Evolutionary conservation across 2,329 filamentous ascomycete species (phyloP), one percentile per base, ranked within the genome.

Genomic region (Clarireedia homoeocarpa): DNA sequence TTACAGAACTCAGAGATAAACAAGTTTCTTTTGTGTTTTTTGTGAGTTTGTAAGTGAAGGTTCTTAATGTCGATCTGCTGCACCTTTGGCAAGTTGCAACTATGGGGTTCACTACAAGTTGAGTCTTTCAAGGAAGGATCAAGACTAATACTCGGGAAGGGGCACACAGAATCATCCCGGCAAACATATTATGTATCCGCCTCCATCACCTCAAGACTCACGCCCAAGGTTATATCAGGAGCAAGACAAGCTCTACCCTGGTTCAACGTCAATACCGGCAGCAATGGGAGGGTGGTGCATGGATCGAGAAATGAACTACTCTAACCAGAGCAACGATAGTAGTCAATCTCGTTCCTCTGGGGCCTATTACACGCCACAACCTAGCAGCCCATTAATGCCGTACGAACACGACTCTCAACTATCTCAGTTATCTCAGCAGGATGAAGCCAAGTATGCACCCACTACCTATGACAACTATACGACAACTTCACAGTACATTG

Each of bases 251-350:
- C 27, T 51, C 15, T 44, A 20, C 15, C 20, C 53, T 12, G 17
- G 30, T 24, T 24, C 23, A 50, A 45, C 39, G 20, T 12, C 27
- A 34, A 20, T 12, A 12, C 12, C 47, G 26, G 20, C 47, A 45
- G 20, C 20, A n/a, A 38, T 55, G 10, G 51, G 51, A 17, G 55
- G 39, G 30, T 39, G 34, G 24, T 14, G 38, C 17, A 54, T 55
- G 53, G 51, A 26, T 51, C 53, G 53, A 45, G 20, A 14, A n/a
- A 42, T 42, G 45, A 48, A 53, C 14, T 34, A 34, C 40, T 56
- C 54, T 53, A 26, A 56, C 24, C 30, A 40, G 42, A 56, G 54
- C 50, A 53, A 49, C 15, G 44, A 17, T 44, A 56, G 54, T 34
- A 53, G 49, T n/a, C 54, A 53, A 48, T 56, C 54, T 17, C 20